Conservation (phyloP, 2,329 filamentous ascomycete genomes). For the Hypoxylon sp. region DNA sequence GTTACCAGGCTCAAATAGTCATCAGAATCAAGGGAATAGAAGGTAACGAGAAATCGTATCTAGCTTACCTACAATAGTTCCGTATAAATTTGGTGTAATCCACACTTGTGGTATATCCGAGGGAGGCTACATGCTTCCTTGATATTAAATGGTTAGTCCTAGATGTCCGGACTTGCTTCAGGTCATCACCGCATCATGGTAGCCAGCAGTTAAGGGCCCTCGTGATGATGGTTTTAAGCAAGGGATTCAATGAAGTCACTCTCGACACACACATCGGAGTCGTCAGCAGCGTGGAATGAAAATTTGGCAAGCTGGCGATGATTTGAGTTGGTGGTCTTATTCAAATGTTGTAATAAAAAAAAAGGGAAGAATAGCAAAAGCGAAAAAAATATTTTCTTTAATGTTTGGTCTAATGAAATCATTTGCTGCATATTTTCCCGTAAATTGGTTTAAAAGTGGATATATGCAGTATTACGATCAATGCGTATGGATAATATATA, state of each 20-base stretch:
- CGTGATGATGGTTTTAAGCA: constrained; percentile 79
- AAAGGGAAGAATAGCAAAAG: constrained; percentile 45
- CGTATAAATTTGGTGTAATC: constrained; percentile 3
- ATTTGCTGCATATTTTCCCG: constrained; percentile 32
- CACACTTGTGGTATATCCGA: neutral
- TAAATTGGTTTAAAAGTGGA: neutral
- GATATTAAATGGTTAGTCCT: constrained; percentile 3
- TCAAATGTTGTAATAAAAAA: constrained; percentile 50
- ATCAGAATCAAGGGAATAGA: constrained; percentile 47
- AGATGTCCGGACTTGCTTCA: constrained; percentile 73
- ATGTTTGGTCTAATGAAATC: constrained; percentile 32
- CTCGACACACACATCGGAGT: constrained; percentile 71
- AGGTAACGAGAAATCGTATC: constrained; percentile 14
- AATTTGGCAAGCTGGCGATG: constrained; percentile 58
- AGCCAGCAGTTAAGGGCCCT: constrained; percentile 73
- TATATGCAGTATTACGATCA: neutral
- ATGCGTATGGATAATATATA: neutral
- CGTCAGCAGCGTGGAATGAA: constrained; percentile 62
- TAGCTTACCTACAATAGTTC: constrained; percentile 33
- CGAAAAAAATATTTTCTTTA: constrained; percentile 37
- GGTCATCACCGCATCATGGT: constrained; percentile 78
- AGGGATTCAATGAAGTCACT: constrained; percentile 67
- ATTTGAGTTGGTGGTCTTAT: constrained; percentile 64
- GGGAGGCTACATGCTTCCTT: constrained; percentile 16
- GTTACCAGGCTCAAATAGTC: constrained; percentile 53